A percentile compares a stretch with the other conserved stretches of the same genome.
phyloP scores from a whole-genome alignment of 2,329 filamentous ascomycete species.

The Aspergillus neotritici region DNA sequence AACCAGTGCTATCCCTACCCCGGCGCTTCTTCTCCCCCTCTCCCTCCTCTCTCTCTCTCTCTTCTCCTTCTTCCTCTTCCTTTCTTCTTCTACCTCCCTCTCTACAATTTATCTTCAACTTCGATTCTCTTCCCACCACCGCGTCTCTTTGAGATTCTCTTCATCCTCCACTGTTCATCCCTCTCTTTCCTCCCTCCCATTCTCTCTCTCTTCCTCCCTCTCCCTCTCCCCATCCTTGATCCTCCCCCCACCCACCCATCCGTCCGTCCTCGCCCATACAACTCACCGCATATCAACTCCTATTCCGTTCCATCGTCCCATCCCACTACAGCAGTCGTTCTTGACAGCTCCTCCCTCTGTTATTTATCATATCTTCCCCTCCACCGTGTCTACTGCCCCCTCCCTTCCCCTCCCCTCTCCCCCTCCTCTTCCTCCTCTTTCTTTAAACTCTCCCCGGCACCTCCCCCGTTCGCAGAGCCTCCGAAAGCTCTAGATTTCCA shows the following conservation, averaged over 20 bases:
- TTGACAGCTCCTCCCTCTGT: conserved; percentile 4
- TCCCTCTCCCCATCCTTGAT: neutral
- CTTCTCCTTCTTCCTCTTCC: conserved; percentile 5
- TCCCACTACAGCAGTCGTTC: neutral
- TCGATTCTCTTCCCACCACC: conserved; percentile 6
- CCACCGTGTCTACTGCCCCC: conserved; percentile 3
- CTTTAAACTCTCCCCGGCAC: conserved; percentile 9
- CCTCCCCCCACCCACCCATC: conserved; percentile 2
- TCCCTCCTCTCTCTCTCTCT: neutral
- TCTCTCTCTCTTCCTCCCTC: conserved; percentile 3
- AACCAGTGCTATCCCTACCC: too few species aligned
- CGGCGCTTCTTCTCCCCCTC: conserved; percentile 3
- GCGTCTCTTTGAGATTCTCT: conserved; percentile 9
- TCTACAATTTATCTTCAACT: conserved; percentile 3
- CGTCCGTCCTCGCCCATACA: too few species aligned
- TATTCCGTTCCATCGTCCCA: too few species aligned
- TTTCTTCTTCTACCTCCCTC: conserved; percentile 2
- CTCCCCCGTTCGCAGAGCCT: conserved; percentile 7
- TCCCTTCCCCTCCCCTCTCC: conserved; percentile 10
- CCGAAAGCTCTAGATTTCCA: conserved; percentile 18
- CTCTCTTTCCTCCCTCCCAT: conserved; percentile 4
- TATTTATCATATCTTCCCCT: conserved; percentile 2
- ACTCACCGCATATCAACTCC: too few species aligned
- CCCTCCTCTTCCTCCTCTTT: conserved; percentile 9
- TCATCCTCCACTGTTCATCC: conserved; percentile 8